Evolutionary conservation across 805 yeast species (phyloP).

Genomic region (Candida boleticola): DNA sequence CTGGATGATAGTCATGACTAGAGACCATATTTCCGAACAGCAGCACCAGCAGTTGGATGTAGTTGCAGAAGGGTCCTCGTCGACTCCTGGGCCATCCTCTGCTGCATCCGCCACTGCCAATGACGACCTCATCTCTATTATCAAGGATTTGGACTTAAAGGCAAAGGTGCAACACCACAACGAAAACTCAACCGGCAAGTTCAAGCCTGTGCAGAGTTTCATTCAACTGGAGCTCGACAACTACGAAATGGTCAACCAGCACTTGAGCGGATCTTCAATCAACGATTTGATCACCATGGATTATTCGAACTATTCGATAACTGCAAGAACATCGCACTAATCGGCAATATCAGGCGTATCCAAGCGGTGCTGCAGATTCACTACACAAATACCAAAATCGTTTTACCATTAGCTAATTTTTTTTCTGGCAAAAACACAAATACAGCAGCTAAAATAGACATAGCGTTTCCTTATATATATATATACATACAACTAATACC

Average conservation of each 20-base stretch:
- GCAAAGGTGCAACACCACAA: constrained; percentile 46
- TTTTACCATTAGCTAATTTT: no score
- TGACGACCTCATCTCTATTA: constrained; percentile 23
- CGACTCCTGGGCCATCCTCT: neutral
- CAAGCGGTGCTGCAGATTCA: no score
- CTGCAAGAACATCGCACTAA: constrained; percentile 31
- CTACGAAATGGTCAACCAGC: constrained; percentile 23
- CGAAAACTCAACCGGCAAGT: constrained; percentile 39
- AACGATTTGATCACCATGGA: constrained; percentile 42
- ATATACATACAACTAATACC: no score
- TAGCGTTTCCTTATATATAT: no score
- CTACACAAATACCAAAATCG: no score
- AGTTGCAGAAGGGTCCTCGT: neutral
- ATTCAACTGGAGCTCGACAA: constrained; percentile 38
- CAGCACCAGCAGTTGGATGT: neutral
- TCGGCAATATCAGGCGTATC: neutral
- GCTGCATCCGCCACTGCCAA: constrained; percentile 9
- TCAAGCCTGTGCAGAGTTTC: constrained; percentile 44
- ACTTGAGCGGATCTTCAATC: constrained; percentile 16
- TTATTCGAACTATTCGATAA: constrained; percentile 40
- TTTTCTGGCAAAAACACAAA: no score
- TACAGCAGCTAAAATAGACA: no score
- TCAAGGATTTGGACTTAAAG: constrained; percentile 37
- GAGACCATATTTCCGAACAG: neutral
- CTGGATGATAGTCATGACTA: constrained; percentile 46